These are phyloP conservation scores for Citeromyces siamensis DNA, from an alignment of 1,139 yeast species.

Conservation along the genomic window DNA sequence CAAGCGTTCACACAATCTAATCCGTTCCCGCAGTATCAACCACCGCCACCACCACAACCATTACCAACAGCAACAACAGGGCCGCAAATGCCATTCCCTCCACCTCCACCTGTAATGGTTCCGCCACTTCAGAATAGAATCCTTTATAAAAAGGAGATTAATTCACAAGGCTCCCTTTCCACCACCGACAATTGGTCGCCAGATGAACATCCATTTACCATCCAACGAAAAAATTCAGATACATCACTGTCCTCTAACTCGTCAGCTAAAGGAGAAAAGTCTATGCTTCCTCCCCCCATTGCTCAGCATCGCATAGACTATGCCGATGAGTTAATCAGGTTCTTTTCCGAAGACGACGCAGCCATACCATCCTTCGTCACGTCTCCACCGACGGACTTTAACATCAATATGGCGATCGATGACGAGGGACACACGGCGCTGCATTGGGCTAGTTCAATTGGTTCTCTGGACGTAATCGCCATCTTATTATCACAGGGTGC, in stretches of 20 bases:
- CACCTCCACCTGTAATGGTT: conserved; percentile 9
- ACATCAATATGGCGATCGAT: conserved; percentile 79
- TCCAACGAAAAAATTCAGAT: conserved; percentile 21
- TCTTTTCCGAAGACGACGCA: conserved; percentile 61
- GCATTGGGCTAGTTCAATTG: conserved; percentile 97
- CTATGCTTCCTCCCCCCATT: conserved; percentile 5
- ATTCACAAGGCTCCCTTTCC: conserved; percentile 23
- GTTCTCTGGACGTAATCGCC: conserved; percentile 61
- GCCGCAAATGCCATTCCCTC: conserved; percentile 8
- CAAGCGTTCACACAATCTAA: not conserved
- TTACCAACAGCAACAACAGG: not conserved
- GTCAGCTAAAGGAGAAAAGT: conserved; percentile 5
- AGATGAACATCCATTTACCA: conserved; percentile 15
- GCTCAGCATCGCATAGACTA: conserved; percentile 19
- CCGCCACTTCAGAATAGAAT: conserved; percentile 7
- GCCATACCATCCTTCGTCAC: conserved; percentile 65
- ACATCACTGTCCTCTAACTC: conserved; percentile 25
- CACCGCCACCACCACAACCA: not conserved
- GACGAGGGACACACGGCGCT: conserved; percentile 94
- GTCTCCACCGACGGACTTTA: conserved; percentile 69
- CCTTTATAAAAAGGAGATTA: conserved; percentile 14
- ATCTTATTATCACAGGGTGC: conserved; percentile 60
- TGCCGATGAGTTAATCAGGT: conserved; percentile 41
- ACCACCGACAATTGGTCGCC: conserved; percentile 24
- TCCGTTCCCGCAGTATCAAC: conserved; percentile 4